A percentile compares a stretch with the other conserved stretches of the same genome.
Evolutionary conservation across 108 stramenopile species (phyloP).

Genomic region (Parietichytrium sp.): DNA sequence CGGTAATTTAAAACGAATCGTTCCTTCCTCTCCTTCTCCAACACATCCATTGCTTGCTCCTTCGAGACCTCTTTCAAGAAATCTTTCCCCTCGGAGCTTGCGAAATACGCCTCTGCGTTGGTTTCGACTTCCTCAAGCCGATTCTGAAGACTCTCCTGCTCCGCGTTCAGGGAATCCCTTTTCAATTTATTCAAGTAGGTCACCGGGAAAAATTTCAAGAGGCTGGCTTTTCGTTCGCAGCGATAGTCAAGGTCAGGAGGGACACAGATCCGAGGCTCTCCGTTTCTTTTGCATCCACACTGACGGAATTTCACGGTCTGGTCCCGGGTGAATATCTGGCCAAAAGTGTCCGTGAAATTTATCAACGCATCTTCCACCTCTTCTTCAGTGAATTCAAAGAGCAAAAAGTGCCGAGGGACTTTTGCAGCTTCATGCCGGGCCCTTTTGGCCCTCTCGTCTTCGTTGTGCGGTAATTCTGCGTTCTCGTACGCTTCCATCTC

Average conservation of each 20-base stretch:
- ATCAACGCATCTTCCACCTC: not conserved
- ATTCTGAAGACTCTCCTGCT: not conserved
- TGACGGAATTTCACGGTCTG: not conserved
- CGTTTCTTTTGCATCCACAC: not conserved
- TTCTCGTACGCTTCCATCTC: too few species aligned
- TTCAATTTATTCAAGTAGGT: not conserved
- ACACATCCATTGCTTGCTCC: not conserved
- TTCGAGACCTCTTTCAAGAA: not conserved
- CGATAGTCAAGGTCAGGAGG: not conserved
- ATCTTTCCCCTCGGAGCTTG: not conserved
- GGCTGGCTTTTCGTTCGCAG: not conserved
- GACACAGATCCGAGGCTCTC: constrained; percentile 1
- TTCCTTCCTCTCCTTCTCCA: not conserved
- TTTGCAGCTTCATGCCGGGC: not conserved
- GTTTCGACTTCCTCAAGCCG: not conserved
- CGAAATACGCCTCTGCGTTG: not conserved
- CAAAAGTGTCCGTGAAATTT: not conserved
- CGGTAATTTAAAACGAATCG: not conserved
- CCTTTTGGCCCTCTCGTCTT: not conserved
- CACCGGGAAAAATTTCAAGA: not conserved
- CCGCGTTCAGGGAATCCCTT: not conserved
- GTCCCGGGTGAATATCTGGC: not conserved
- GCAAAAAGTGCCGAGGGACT: not conserved
- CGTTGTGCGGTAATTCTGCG: too few species aligned
- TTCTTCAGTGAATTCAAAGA: not conserved